These are phyloP conservation scores for Xylogone sp. DNA, from an alignment of 2,329 filamentous ascomycete species.

Conservation along the genomic window DNA sequence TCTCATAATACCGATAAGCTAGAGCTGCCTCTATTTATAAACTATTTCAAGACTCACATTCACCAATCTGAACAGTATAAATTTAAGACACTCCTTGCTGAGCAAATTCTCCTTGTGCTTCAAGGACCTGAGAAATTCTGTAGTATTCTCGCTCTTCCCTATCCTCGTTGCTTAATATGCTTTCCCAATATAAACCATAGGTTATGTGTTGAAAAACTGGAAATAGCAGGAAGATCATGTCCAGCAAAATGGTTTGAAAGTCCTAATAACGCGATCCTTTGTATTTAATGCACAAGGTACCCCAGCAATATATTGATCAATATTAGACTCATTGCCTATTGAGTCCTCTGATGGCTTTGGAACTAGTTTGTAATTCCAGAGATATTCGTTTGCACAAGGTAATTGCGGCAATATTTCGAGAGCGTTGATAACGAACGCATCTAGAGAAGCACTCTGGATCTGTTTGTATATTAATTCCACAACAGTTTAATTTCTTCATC, in stretches of 20 bases:
- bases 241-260: background rate
- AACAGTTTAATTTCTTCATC: background rate
- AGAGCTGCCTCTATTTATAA: no score
- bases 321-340: background rate
- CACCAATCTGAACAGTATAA: no score
- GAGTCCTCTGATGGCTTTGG: background rate
- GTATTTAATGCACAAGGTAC: background rate
- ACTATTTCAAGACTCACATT: no score
- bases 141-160: background rate
- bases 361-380: background rate
- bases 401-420: background rate
- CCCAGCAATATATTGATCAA: background rate
- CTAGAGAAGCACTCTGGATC: background rate
- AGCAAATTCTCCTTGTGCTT: background rate
- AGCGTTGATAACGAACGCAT: background rate
- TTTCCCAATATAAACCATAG: background rate
- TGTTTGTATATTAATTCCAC: background rate
- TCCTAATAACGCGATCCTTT: background rate
- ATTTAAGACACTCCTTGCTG: no score
- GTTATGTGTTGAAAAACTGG: background rate
- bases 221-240: background rate
- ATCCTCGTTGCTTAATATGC: background rate
- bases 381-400: background rate
- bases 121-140: background rate
- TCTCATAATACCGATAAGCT: no score